Base-by-base conservation (phyloP, 371 early-diverging fungal genomes). In the Aphelidium insulamus region DNA sequence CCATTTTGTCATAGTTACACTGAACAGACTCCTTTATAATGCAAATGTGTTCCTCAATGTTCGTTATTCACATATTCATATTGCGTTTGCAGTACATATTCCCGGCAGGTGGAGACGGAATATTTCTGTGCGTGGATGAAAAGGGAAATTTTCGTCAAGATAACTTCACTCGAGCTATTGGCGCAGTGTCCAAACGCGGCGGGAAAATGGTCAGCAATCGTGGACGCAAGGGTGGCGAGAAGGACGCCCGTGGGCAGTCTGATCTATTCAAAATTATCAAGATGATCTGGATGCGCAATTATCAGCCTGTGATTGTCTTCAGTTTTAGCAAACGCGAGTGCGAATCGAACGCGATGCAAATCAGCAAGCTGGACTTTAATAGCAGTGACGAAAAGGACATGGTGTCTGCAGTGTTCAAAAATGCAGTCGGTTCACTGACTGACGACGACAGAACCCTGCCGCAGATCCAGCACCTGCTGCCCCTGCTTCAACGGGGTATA, bases 231-330 rank as follows among this genome's bases (percentile, higher is more conserved):
- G 68, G 70, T 40, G 62, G 55, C 5, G 61, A 59, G 21, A 51
- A 49, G 33, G 54, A 33, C 27, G 27, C 30, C 12, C 55, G 42
- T 33, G 66, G 59, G 5, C 59, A 59, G 11, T 62, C 83, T 1
- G 92, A 92, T 52, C 72, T 92, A 15, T 77, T 66, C 55, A 84
- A 87, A 57, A 81, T 95, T 30, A 72, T 95, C 48, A 75, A 77
- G 40, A 86, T 90, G 90, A 72, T 91, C 40, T 75, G 84, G 75
- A 46, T 58, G 41, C 83, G 79, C 38, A 80, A 84, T 52, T 88
- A 84, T 42, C 81, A 91, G 34, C 99, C 98, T 5, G 90, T 90
- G n/a, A 99, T 99, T 44, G 85, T 99, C 1, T 99, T 98, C 57
- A 74, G 83, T 47, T 99, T 99, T 52, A 69, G 79, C 12, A 94